Conservation (phyloP, 768 basidiomycete species). For the Boletus rufocinnamomeus region DNA sequence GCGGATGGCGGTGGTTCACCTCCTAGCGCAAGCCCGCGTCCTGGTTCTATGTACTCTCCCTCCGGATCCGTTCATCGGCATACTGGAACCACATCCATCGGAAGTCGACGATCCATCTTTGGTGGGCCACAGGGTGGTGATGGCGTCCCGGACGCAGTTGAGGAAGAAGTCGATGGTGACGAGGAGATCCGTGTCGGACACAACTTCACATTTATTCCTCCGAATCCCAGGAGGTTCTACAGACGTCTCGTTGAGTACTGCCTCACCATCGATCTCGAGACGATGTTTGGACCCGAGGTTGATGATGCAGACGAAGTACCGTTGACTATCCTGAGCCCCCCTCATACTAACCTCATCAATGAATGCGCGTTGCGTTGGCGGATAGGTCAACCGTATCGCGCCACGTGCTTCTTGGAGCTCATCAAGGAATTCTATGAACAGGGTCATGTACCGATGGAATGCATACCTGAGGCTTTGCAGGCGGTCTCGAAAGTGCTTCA, state of each 20-base stretch:
- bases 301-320: conserved; percentile 96
- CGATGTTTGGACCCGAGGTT: conserved; percentile 88
- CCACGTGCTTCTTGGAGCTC: conserved; percentile 78
- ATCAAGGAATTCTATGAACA: conserved; percentile 87
- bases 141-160: conserved; percentile 36
- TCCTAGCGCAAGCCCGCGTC: conserved; percentile 43
- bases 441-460: conserved; percentile 90
- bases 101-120: conserved; percentile 67
- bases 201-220: conserved; percentile 88
- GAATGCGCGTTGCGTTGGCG: conserved; percentile 92
- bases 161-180: conserved; percentile 52
- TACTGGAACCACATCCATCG: conserved; percentile 59
- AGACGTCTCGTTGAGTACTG: conserved; percentile 81
- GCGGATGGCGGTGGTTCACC: conserved; percentile 40
- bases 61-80: conserved; percentile 46
- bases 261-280: conserved; percentile 81
- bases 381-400: conserved; percentile 76
- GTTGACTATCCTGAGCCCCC: conserved; percentile 79
- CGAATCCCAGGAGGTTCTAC: conserved; percentile 85
- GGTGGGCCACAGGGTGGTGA: conserved; percentile 33
- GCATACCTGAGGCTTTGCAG: conserved; percentile 86
- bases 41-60: conserved; percentile 59
- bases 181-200: conserved; percentile 73
- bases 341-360: conserved; percentile 80
- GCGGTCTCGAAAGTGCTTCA: conserved; percentile 68